Conservation (phyloP, 176 grass and related monocot genomes). For the Saccharum officinarum region DNA sequence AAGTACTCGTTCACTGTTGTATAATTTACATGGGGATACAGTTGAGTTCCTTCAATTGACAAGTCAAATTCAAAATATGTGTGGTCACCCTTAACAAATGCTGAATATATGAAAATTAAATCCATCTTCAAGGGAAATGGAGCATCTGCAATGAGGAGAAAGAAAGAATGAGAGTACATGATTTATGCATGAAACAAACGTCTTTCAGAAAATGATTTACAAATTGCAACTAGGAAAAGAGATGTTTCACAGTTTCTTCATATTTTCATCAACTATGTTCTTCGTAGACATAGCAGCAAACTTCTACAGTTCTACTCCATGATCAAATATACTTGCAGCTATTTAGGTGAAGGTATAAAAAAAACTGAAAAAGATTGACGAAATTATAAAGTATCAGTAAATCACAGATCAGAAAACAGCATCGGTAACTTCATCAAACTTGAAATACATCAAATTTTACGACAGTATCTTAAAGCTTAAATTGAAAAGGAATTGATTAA, state of each 20-base stretch:
- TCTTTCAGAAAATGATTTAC: not conserved
- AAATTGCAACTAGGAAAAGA: not conserved
- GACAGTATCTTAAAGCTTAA: not conserved
- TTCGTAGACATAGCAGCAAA: not conserved
- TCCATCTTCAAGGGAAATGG: slow-evolving; percentile 72
- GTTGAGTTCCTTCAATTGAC: slow-evolving; percentile 54
- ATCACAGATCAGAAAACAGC: not conserved
- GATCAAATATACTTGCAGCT: not conserved
- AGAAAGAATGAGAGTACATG: slow-evolving; percentile 18
- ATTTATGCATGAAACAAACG: not conserved
- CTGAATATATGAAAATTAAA: slow-evolving; percentile 86
- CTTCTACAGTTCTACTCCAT: not conserved
- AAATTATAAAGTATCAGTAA: not conserved
- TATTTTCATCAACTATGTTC: not conserved
- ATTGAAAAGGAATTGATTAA: not conserved
- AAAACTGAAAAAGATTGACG: not conserved
- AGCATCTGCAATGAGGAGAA: slow-evolving; percentile 52
- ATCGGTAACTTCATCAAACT: slow-evolving; percentile 7
- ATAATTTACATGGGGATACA: slow-evolving; percentile 79
- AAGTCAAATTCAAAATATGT: slow-evolving; percentile 73
- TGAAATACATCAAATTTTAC: not conserved
- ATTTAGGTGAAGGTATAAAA: not conserved
- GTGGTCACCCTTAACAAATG: slow-evolving; percentile 87
- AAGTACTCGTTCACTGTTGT: slow-evolving; percentile 65
- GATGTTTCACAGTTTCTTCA: slow-evolving; percentile 18